Base-by-base conservation (phyloP, 2,329 filamentous ascomycete genomes). In the Penicillium sp. region DNA sequence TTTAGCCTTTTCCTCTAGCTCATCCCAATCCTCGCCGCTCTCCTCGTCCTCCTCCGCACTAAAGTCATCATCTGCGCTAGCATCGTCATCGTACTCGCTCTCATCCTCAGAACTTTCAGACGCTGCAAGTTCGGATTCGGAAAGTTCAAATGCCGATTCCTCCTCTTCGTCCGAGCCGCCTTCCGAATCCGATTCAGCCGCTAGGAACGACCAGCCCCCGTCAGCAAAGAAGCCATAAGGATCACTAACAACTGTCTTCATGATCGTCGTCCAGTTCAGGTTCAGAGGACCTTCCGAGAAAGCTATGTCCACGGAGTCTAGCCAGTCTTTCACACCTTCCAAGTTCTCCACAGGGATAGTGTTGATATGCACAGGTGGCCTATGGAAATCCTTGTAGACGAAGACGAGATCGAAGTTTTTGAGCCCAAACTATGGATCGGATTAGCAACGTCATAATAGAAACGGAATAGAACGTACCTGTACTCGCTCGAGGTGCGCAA, bases 351-450 rank as follows among this genome's bases (percentile, higher is more conserved):
- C 92, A 0, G 95, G 96, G 66, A 99, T 98, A 7, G 95, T 99
- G 81, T 99, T 99, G 83, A 99, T 90, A 77, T 99, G 95, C 60
- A 90, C 91, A 1, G 94, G 94, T 3, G 92, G 80, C n/a, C 93
- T 88, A 58, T 91, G 88, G 79, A 97, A 98, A 80, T 99, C 95
- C 74, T 98, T 98, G 84, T 97, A 98, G 44, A 99, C 91, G 73
- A 98, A 93, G 21, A 99, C 95, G 78, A 99, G 88, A 79, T 99
- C 95, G 77, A 99, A 99, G 79, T 99, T 99, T 84, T 98, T 97
- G 64, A 99, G 85, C 38, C 95, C 96, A 73, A 99, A 99, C 80
- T 94, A 85, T 29, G 56, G 26, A 49, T n/a, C 61, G 23, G 54
- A 41, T 78, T 70, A 79, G 70, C 51, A 58, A 54, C 7, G 35